Conservation (phyloP, 805 yeast genomes). For the Teunomyces barrocoloradensis region DNA sequence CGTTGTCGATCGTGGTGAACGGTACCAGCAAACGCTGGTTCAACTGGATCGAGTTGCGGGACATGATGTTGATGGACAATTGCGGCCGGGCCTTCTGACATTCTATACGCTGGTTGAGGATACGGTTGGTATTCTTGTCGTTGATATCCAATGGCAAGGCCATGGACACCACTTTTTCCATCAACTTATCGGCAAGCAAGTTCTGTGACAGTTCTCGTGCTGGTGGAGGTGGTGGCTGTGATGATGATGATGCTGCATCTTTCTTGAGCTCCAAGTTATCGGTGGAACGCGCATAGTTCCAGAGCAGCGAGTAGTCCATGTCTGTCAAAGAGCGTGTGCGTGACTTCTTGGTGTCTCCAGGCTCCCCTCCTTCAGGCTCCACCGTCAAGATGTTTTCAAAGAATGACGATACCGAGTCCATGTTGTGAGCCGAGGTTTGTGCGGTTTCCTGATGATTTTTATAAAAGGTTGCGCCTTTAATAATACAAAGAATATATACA, state of each 20-base stretch:
- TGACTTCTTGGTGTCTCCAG: neutral
- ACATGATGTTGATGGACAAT: slow-evolving; percentile 66
- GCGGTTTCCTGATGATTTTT: neutral
- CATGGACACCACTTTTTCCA: slow-evolving; percentile 69
- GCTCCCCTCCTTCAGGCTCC: slow-evolving; percentile 10
- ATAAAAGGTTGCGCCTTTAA: neutral
- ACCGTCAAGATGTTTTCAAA: slow-evolving; percentile 35
- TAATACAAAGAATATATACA: neutral
- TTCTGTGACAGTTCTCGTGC: neutral
- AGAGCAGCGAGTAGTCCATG: slow-evolving; percentile 19
- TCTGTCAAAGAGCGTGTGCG: slow-evolving; percentile 2
- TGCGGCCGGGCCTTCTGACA: slow-evolving; percentile 66
- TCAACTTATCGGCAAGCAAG: slow-evolving; percentile 59
- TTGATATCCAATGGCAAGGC: slow-evolving; percentile 60
- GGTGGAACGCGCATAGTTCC: slow-evolving; percentile 22
- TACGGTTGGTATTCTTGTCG: slow-evolving; percentile 39
- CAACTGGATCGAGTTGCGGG: slow-evolving; percentile 61
- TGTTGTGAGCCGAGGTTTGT: slow-evolving; percentile 7
- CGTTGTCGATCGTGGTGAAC: slow-evolving; percentile 58
- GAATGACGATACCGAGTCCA: slow-evolving; percentile 39
- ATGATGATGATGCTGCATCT: slow-evolving; percentile 4
- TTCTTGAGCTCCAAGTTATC: slow-evolving; percentile 12
- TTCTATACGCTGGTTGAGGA: slow-evolving; percentile 52
- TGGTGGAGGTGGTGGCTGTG: neutral
- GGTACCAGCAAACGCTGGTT: slow-evolving; percentile 61